Base-by-base conservation (phyloP, 208 protist genomes). In the Leishmania aethiopica region DNA sequence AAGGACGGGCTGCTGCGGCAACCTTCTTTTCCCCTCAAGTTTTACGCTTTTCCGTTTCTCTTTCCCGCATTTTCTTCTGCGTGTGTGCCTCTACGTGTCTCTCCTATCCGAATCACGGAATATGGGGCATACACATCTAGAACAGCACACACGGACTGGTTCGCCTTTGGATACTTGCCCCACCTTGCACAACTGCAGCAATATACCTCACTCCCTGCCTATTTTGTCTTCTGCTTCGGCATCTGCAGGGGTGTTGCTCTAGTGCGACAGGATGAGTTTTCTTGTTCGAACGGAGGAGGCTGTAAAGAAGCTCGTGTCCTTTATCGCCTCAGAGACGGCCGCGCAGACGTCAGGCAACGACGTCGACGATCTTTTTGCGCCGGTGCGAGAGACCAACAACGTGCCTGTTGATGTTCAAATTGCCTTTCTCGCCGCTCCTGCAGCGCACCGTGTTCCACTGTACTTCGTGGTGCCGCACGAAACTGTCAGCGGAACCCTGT, bases 391-490 rank as follows among this genome's bases (percentile, higher is more conserved):
- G 72, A 85, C 80, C 55, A 79, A 71, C 35, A 62, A 82, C 67
- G 74, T 83, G 67, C 80, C 82, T 28, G 78, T 97, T 35, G 95
- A 96, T 28, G 82, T 98, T 25, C 92, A 98, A 70, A 75, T 98
- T 35, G 72, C 91, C 51, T 98, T 96, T 81, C 57, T 96, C 4
- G 77, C 86, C n/a, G 83, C 95, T 37, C 93, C 95, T 3, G 71
- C 77, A 0, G 87, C 91, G 37, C 93, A 98, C 78, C 93, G 95
- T 73, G 95, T 98, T 51, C 95, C 95, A 19, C 82, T 96, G 32
- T 98, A 96, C 80, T 91, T 96, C 42, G 67, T 78, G 37, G 76
- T 96, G 66, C 95, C 95, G 13, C 84, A 96, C 81, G 90, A 94
- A 69, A 85, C 92, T 28, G 79, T 90, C 53, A 81, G 75, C 62